Evolutionary conservation across 768 basidiomycete genomes (phyloP).

Genomic region (Serendipita indica): DNA sequence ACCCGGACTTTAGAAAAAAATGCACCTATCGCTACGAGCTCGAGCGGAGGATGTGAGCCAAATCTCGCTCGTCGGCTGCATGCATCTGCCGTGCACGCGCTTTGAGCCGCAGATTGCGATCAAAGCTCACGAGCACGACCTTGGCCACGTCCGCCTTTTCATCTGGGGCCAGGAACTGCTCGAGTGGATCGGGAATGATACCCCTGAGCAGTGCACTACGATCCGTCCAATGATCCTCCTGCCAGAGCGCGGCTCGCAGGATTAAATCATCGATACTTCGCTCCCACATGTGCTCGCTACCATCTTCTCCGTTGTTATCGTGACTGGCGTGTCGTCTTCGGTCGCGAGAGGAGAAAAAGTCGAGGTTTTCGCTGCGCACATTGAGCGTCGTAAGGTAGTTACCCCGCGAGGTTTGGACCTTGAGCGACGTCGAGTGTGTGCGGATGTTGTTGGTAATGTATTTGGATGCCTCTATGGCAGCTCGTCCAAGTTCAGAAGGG

Average conservation of each 20-base stretch:
- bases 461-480: conserved; percentile 54
- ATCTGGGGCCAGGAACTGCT: conserved; percentile 20
- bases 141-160: conserved; percentile 44
- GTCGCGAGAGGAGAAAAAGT: conserved; percentile 29
- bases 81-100: conserved; percentile 74
- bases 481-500: conserved; percentile 48
- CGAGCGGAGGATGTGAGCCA: conserved; percentile 46
- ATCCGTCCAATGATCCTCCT: conserved; percentile 83
- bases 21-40: too few species aligned
- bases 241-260: conserved; percentile 83
- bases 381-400: conserved; percentile 77
- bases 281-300: conserved; percentile 31
- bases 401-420: conserved; percentile 89
- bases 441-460: conserved; percentile 69
- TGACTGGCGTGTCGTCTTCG: too few species aligned
- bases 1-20: not conserved
- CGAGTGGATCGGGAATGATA: too few species aligned
- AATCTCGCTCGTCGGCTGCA: conserved; percentile 74
- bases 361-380: conserved; percentile 72
- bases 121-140: conserved; percentile 79
- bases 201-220: conserved; percentile 55
- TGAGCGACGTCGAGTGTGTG: conserved; percentile 59
- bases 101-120: conserved; percentile 86
- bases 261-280: conserved; percentile 93
- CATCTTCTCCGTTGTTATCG: conserved; percentile 25